phyloP scores from a whole-genome alignment of 495 filamentous ascomycete genomes.

The Podospora appendiculata region DNA sequence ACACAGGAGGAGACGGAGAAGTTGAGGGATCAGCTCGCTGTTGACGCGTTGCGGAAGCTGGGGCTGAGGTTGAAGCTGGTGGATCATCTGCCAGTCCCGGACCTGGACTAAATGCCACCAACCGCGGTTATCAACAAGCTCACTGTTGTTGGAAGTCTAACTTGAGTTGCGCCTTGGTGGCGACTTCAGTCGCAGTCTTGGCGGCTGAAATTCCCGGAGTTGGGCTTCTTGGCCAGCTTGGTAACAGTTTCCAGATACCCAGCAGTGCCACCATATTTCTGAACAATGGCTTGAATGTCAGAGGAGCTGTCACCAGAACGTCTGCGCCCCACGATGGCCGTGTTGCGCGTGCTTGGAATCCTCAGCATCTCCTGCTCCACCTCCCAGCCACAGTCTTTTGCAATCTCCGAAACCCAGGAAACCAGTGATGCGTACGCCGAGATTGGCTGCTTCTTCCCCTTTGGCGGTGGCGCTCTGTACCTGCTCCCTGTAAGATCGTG shows the following conservation, averaged over 20 bases:
- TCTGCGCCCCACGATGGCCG: constrained; percentile 62
- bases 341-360: constrained; percentile 87
- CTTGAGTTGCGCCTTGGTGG: too few species aligned
- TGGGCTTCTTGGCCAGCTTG: constrained; percentile 37
- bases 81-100: constrained; percentile 73
- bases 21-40: constrained; percentile 64
- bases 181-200: too few species aligned
- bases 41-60: constrained; percentile 60
- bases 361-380: constrained; percentile 73
- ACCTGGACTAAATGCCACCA: constrained; percentile 31
- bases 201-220: neutral
- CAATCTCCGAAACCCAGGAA: constrained; percentile 58
- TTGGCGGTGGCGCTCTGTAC: constrained; percentile 61
- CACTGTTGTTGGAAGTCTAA: too few species aligned
- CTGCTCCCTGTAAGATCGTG: constrained; percentile 70
- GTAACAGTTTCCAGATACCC: constrained; percentile 49
- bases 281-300: constrained; percentile 32
- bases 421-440: constrained; percentile 68
- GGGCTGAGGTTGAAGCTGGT: constrained; percentile 72
- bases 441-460: constrained; percentile 38
- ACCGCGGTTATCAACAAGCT: neutral
- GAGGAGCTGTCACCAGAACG: constrained; percentile 11
- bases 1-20: constrained; percentile 61
- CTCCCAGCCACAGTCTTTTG: constrained; percentile 61
- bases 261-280: constrained; percentile 44